These are phyloP conservation scores for Coemansia sp. DNA, from an alignment of 192 early-diverging fungal genomes.

Conservation along the genomic window DNA sequence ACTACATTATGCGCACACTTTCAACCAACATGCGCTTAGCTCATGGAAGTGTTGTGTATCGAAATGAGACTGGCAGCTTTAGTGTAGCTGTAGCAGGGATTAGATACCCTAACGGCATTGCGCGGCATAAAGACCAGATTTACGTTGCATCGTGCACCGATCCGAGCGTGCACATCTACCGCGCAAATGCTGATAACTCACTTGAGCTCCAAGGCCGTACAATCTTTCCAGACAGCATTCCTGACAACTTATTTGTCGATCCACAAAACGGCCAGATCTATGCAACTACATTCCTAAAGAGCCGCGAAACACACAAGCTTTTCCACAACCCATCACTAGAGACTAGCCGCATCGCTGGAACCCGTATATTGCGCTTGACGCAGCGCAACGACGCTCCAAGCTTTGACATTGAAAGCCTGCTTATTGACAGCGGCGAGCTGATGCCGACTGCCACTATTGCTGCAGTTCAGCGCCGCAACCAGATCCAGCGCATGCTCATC, in stretches of 20 bases:
- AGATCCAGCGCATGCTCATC: constrained; percentile 32
- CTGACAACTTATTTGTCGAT: constrained; percentile 46
- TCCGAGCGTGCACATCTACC: constrained; percentile 41
- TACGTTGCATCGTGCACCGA: constrained; percentile 47
- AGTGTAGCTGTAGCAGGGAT: constrained; percentile 28
- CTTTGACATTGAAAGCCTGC: constrained; percentile 28
- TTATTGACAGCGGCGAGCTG: constrained; percentile 38
- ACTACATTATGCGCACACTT: constrained; percentile 25
- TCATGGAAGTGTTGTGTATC: constrained; percentile 34
- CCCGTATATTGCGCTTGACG: constrained; percentile 32
- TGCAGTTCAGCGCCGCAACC: constrained; percentile 43
- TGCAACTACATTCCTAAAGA: constrained; percentile 32
- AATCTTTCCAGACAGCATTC: constrained; percentile 22
- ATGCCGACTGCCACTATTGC: constrained; percentile 51
- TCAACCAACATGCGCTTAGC: constrained; percentile 26
- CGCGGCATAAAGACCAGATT: constrained; percentile 27
- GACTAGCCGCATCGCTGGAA: constrained; percentile 31
- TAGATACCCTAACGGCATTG: constrained; percentile 51
- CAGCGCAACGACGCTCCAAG: constrained; percentile 9
- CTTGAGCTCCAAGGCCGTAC: constrained; percentile 26
- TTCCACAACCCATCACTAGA: constrained; percentile 33
- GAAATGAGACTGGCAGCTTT: constrained; percentile 28
- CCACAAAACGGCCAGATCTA: constrained; percentile 44
- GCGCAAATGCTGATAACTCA: not conserved
- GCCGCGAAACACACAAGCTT: constrained; percentile 23